Percentiles rank a stretch among this genome's conserved stretches.
Evolutionary conservation across 1,284 basidiomycete genomes (phyloP).

Genomic region (Ceratobasidium sp.): DNA sequence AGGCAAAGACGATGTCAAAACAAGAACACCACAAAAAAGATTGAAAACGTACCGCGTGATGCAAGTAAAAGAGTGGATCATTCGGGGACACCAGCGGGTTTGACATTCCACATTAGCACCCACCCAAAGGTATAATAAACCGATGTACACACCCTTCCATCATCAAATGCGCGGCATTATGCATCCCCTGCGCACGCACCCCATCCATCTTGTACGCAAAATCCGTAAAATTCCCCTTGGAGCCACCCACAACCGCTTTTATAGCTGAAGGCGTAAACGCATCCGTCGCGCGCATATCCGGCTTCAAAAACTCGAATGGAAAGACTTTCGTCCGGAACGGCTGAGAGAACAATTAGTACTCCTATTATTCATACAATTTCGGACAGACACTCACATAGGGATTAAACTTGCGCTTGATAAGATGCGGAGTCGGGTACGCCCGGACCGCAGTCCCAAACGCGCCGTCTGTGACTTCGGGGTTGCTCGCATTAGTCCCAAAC

Average conservation of each 20-base stretch:
- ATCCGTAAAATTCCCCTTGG: conserved; percentile 42
- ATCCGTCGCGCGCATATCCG: conserved; percentile 21
- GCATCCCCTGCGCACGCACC: conserved; percentile 41
- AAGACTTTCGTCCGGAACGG: conserved; percentile 43
- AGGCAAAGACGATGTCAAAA: not conserved
- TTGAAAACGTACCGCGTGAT: conserved; percentile 28
- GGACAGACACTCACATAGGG: conserved; percentile 1
- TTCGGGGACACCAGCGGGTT: conserved; percentile 43
- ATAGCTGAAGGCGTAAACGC: conserved; percentile 21
- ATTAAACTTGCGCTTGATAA: conserved; percentile 29
- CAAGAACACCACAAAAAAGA: not conserved
- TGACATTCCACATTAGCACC: conserved; percentile 3
- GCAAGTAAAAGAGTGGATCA: conserved; percentile 41
- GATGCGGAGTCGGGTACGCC: conserved; percentile 43
- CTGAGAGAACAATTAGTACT: not conserved
- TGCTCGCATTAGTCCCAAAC: not conserved
- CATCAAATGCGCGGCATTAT: conserved; percentile 46
- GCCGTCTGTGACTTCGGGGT: conserved; percentile 26
- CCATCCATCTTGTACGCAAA: conserved; percentile 45
- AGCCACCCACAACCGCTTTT: conserved; percentile 23
- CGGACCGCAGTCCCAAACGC: conserved; percentile 36
- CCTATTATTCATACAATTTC: not conserved
- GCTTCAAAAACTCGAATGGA: conserved; percentile 29
- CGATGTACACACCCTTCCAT: conserved; percentile 27
- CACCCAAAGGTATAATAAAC: not conserved